phyloP scores from a whole-genome alignment of 441 rosid genomes.

The Euphorbia schlechtendalii region DNA sequence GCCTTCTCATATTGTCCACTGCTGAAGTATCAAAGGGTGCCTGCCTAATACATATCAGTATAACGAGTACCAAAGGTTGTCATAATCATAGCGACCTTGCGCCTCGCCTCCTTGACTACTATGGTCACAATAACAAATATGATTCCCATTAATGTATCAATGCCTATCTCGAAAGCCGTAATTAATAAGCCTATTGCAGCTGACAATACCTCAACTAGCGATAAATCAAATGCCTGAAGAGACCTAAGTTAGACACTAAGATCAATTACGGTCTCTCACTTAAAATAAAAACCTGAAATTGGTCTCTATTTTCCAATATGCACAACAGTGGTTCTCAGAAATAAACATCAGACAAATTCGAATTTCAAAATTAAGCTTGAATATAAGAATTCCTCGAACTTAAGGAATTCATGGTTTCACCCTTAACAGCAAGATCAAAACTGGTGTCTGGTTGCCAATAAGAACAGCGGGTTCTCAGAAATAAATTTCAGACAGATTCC shows the following conservation, averaged over 20 bases:
- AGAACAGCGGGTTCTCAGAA: neutral
- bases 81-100: too few species aligned
- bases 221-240: neutral
- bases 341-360: neutral
- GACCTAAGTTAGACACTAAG: neutral
- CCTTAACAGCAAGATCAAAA: neutral
- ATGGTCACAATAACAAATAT: conserved; percentile 16
- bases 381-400: too few species aligned
- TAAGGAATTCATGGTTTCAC: neutral
- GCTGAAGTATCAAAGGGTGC: conserved; percentile 89
- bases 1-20: conserved; percentile 94
- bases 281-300: neutral
- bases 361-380: neutral
- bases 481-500: neutral
- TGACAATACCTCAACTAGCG: neutral
- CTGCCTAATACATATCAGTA: conserved; percentile 49
- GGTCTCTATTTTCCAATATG: neutral
- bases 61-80: conserved; percentile 19
- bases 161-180: neutral
- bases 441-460: neutral
- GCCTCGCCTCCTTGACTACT: too few species aligned
- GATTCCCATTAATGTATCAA: neutral
- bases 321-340: neutral
- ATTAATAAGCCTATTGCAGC: neutral
- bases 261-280: neutral